Conservation (phyloP, 2,329 filamentous ascomycete species). For the Acrodontium crateriforme region DNA sequence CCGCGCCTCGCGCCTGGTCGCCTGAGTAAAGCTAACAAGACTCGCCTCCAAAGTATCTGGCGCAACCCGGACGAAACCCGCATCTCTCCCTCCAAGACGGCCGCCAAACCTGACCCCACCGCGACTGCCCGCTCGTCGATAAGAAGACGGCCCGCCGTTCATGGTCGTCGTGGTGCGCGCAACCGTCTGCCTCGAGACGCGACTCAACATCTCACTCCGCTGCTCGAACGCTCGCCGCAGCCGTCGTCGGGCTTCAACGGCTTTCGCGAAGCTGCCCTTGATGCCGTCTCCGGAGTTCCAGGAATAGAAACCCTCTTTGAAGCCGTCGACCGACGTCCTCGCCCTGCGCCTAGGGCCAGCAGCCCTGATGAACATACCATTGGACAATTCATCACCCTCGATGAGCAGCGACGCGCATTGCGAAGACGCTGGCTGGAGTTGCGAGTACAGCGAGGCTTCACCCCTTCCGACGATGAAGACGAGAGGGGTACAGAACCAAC, state of each 20-base stretch:
- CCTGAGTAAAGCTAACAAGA: constrained; percentile 1
- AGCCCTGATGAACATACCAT: background rate
- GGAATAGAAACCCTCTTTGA: constrained; percentile 18
- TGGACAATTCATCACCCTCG: background rate
- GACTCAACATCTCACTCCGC: constrained; percentile 11
- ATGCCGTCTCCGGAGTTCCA: constrained; percentile 13
- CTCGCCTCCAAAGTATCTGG: constrained; percentile 34
- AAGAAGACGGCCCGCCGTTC: constrained; percentile 30
- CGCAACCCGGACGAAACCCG: constrained; percentile 36
- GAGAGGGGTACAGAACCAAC: background rate
- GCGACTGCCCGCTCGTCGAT: constrained; percentile 43
- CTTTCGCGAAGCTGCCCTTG: constrained; percentile 10
- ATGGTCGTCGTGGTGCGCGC: constrained; percentile 15
- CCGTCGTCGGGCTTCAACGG: constrained; percentile 8
- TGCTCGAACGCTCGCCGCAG: constrained; percentile 13
- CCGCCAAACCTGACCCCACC: constrained; percentile 38
- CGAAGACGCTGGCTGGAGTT: background rate
- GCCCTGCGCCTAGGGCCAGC: background rate
- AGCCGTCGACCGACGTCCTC: constrained; percentile 10
- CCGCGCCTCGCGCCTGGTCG: constrained; percentile 1
- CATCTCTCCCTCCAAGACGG: constrained; percentile 17
- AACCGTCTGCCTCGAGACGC: constrained; percentile 15
- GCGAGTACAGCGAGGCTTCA: background rate
- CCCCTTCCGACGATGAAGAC: background rate
- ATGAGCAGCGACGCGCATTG: constrained; percentile 1